Base-by-base conservation (phyloP, 2,329 filamentous ascomycete genomes). In the Chaetomium strumarium region DNA sequence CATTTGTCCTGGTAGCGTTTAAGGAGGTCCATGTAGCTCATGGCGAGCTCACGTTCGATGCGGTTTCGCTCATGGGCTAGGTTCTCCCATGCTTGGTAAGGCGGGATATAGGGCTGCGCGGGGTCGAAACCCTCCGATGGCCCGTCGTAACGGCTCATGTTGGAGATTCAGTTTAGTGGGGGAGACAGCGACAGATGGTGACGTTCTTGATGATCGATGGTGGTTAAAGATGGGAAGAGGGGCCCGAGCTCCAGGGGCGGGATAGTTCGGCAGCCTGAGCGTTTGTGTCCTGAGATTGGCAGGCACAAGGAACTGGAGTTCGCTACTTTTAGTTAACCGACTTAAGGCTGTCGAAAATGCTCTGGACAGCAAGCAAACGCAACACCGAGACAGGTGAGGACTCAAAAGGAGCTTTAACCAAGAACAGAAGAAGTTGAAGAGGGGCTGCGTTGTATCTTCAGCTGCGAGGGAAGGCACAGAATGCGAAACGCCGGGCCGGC, bases 1-100 rank as follows among this genome's bases (percentile, higher is more conserved):
- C 44, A 53, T 16, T 59, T 58, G 3, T 56, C 46, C 14, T 42
- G 49, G 17, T 56, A 61, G 6, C 51, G 46, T 16, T 14, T 49
- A 30, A 55, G 38, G 39, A 59, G 24, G 7, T 55, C 52, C 31
- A 46, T n/a, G 49, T 53, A 59, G 40, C 36, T 48, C n/a, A 43
- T 41, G n/a, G 43, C 49, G 1, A 59, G 38, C 1, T 38, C 47
- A 2, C 33, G 11, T 16, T 58, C 56, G 20, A 58, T 41, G 6
- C 16, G 36, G 8, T 16, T 17, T 7, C 46, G 47, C 2, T 55
- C 49, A 5, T 14, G 31, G 4, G 51, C 41, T 4, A 44, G 29
- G 9, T 31, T 31, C 14, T 55, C 48, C 52, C 57, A 61, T 1
- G 51, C 19, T 1, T 53, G 34, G 16, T 53, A 55, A 14, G 53